Conservation (phyloP, 2,329 filamentous ascomycete species). For the Neodidymelliopsis sp. region DNA sequence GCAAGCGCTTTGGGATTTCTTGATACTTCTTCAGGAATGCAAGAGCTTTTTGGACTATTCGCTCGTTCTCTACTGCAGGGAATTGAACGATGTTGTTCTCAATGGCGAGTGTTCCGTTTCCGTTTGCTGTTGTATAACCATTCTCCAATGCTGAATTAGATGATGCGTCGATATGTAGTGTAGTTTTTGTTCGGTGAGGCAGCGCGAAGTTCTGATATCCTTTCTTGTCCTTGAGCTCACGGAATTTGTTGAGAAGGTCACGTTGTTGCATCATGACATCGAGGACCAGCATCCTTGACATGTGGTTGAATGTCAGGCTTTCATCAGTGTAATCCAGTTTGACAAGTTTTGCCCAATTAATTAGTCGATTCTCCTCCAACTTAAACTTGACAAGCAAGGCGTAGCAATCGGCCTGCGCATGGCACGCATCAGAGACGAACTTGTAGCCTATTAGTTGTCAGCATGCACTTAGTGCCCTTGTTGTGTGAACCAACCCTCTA, state of each 20-base stretch:
- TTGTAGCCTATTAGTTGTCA: slow-evolving; percentile 41
- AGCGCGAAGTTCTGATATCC: too few species aligned
- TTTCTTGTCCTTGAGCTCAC: slow-evolving; percentile 41
- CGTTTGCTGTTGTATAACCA: not conserved
- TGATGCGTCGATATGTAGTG: too few species aligned
- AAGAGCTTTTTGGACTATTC: slow-evolving; percentile 40
- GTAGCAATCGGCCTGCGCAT: slow-evolving; percentile 41
- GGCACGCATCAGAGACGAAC: slow-evolving; percentile 48
- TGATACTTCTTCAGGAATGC: slow-evolving; percentile 37
- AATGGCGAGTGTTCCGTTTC: not conserved
- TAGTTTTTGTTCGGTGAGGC: too few species aligned
- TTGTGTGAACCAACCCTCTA: slow-evolving; percentile 34
- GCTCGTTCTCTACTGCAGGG: slow-evolving; percentile 37
- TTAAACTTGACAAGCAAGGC: slow-evolving; percentile 48
- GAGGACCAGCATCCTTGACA: slow-evolving; percentile 44
- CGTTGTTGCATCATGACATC: slow-evolving; percentile 47
- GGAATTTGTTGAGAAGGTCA: slow-evolving; percentile 41
- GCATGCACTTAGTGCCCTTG: not conserved
- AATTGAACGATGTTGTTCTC: slow-evolving; percentile 40
- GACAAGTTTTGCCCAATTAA: slow-evolving; percentile 49
- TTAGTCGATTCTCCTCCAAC: slow-evolving; percentile 48
- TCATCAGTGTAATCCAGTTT: slow-evolving; percentile 45
- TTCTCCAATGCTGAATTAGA: too few species aligned
- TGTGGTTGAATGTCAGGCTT: slow-evolving; percentile 39
- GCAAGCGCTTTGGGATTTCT: slow-evolving; percentile 35